Conservation (phyloP, 106 monocot species). For the Acorus gramineus region DNA sequence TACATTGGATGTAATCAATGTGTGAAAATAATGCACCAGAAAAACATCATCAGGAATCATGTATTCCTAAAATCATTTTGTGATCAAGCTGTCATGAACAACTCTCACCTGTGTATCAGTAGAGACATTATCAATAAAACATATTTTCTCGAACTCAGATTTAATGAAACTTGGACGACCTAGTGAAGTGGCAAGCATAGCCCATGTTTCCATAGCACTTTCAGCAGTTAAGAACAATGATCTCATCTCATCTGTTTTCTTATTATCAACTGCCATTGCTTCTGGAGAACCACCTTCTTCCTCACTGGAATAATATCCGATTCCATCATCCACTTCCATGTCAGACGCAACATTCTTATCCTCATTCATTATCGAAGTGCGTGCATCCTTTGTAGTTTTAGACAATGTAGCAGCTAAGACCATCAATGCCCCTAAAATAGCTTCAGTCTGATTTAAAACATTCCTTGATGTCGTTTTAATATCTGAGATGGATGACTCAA, state of each 20-base stretch:
- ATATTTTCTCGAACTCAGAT: slow-evolving; percentile 94
- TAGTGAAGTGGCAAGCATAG: slow-evolving; percentile 88
- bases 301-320: slow-evolving; percentile 7
- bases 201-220: slow-evolving; percentile 99
- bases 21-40: neutral
- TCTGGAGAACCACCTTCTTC: slow-evolving; percentile 8
- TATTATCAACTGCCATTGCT: slow-evolving; percentile 15
- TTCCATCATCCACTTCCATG: slow-evolving; percentile 10
- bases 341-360: slow-evolving; percentile 12
- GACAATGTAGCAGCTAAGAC: slow-evolving; percentile 43
- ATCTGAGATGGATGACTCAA: slow-evolving; percentile 33
- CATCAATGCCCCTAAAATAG: slow-evolving; percentile 76
- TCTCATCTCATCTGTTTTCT: slow-evolving; percentile 50
- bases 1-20: neutral
- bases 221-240: slow-evolving; percentile 81
- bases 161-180: slow-evolving; percentile 85
- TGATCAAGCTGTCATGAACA: neutral
- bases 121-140: slow-evolving; percentile 86
- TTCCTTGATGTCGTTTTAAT: slow-evolving; percentile 60
- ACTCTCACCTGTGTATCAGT: slow-evolving; percentile 81
- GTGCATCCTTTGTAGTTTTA: slow-evolving; percentile 27
- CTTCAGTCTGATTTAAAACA: slow-evolving; percentile 68
- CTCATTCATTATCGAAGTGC: slow-evolving; percentile 1
- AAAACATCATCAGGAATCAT: too few relatives aligned
- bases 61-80: too few relatives aligned